These are phyloP conservation scores for Microstegium vimineum DNA, from an alignment of 176 grass and related monocot species.

Conservation along the genomic window DNA sequence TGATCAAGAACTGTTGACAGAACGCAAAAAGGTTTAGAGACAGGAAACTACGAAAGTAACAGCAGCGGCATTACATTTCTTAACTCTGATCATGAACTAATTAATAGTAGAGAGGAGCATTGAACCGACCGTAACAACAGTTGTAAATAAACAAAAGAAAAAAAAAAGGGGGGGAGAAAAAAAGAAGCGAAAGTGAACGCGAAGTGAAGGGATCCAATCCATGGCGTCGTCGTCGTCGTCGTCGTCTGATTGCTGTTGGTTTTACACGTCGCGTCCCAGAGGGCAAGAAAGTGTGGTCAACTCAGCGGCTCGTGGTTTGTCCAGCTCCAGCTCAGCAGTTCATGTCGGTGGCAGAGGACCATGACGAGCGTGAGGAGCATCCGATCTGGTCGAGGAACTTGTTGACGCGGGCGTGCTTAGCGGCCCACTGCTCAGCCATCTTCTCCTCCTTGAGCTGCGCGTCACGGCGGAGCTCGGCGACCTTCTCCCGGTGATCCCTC, in stretches of 20 bases:
- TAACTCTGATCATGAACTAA: not conserved
- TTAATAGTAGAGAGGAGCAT: not conserved
- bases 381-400: slow-evolving; percentile 77
- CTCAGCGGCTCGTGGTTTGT: slow-evolving; percentile 23
- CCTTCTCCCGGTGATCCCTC: slow-evolving; percentile 72
- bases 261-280: slow-evolving; percentile 9
- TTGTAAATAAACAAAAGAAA: not conserved
- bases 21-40: not conserved
- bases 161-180: no score
- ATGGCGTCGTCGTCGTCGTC: not conserved
- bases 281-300: not conserved
- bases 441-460: slow-evolving; percentile 91
- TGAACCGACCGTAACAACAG: not conserved
- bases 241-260: not conserved
- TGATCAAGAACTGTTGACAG: not conserved
- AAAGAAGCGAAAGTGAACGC: not conserved
- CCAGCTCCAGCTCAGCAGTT: not conserved
- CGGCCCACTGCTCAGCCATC: slow-evolving; percentile 87
- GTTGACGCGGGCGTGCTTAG: slow-evolving; percentile 72
- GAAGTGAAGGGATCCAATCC: not conserved
- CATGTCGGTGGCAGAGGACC: slow-evolving; percentile 47
- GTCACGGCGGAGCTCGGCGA: slow-evolving; percentile 62
- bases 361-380: not conserved
- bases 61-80: slow-evolving; percentile 4
- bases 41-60: not conserved